Percentiles rank a stretch among this genome's conserved stretches.
phyloP scores from a whole-genome alignment of 495 filamentous ascomycete species.

The Xylaria cubensis region DNA sequence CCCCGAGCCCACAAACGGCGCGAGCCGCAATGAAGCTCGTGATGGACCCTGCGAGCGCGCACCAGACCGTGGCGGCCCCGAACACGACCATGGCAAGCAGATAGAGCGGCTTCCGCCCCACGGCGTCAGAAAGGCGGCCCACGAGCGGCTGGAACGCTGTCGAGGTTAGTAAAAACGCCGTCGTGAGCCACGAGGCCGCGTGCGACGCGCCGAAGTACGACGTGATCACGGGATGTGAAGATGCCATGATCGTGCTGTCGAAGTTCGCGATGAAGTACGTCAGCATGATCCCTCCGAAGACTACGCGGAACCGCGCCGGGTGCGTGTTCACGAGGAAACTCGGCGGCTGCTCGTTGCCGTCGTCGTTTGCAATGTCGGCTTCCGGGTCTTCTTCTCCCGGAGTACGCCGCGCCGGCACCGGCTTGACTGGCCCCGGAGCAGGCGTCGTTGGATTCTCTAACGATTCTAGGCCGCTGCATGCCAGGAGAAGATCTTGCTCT shows the following conservation, averaged over 20 bases:
- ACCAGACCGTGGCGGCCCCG: conserved; percentile 72
- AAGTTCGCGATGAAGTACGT: conserved; percentile 60
- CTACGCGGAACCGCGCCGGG: conserved; percentile 45
- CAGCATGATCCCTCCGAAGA: conserved; percentile 47
- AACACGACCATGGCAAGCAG: conserved; percentile 69
- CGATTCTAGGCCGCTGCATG: neutral
- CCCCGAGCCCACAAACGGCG: conserved; percentile 76
- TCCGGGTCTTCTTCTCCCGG: neutral
- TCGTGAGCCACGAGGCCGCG: conserved; percentile 79
- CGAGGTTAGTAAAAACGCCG: conserved; percentile 77
- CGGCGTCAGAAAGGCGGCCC: conserved; percentile 72
- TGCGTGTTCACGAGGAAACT: conserved; percentile 47
- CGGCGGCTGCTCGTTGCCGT: conserved; percentile 21
- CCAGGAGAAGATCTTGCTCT: conserved; percentile 11
- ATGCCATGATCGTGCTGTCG: conserved; percentile 82
- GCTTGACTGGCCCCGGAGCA: conserved; percentile 9
- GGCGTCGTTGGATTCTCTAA: neutral
- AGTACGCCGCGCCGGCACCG: conserved; percentile 12
- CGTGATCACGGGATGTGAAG: conserved; percentile 81
- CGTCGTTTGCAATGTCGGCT: conserved; percentile 20
- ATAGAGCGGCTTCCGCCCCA: conserved; percentile 75
- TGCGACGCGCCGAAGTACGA: conserved; percentile 79
- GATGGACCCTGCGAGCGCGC: conserved; percentile 73
- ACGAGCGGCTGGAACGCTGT: conserved; percentile 77
- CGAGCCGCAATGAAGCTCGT: conserved; percentile 74